Evolutionary conservation across 495 filamentous ascomycete genomes (phyloP).

Genomic region (Stereocaulon alpinum): DNA sequence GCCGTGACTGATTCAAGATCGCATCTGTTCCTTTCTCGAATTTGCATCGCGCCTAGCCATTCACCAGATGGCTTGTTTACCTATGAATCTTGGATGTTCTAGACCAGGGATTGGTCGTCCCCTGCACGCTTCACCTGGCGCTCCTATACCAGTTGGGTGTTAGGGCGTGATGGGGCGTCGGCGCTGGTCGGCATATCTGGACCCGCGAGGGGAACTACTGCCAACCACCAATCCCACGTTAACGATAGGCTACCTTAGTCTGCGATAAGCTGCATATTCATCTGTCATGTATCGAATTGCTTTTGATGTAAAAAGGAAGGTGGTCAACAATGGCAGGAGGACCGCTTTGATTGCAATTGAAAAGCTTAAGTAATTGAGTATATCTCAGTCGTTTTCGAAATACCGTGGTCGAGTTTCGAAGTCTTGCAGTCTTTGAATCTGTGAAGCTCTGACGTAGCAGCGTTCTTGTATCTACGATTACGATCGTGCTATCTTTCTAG

Average conservation of each 20-base stretch:
- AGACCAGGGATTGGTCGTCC: neutral
- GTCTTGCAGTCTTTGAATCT: neutral
- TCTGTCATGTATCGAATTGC: neutral
- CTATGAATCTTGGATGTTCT: neutral
- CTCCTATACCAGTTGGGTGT: neutral
- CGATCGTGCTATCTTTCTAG: neutral
- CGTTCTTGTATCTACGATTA: neutral
- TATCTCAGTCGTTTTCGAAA: neutral
- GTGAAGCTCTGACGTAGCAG: neutral
- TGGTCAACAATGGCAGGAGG: constrained; percentile 1
- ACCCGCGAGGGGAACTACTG: neutral
- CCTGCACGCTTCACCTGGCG: neutral
- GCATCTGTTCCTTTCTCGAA: neutral
- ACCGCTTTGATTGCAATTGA: neutral
- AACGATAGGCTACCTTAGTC: neutral
- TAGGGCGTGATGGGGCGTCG: neutral
- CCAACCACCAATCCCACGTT: neutral
- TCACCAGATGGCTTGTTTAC: neutral
- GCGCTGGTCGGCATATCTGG: neutral
- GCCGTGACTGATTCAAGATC: neutral
- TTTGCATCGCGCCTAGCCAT: neutral
- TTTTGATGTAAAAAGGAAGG: constrained; percentile 13
- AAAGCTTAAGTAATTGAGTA: neutral
- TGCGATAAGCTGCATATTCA: neutral
- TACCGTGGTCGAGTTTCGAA: neutral